Evolutionary conservation across 495 filamentous ascomycete species (phyloP).

Genomic region (Lindgomyces ingoldianus): DNA sequence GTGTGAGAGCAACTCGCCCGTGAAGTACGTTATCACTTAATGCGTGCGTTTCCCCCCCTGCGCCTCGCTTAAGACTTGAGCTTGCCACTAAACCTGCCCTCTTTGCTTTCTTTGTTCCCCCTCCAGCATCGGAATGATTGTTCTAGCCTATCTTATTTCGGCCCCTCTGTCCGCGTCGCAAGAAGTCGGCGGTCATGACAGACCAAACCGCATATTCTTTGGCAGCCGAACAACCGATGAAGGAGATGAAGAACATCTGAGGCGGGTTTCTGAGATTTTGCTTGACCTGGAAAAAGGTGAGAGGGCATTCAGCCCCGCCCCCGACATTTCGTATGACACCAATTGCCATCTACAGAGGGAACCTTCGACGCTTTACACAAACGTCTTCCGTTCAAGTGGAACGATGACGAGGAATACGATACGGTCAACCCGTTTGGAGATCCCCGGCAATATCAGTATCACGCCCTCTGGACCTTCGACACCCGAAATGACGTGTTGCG

Average conservation of each 20-base stretch:
- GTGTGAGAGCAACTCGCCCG: no score
- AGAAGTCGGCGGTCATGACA: conserved; percentile 18
- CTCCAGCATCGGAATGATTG: conserved; percentile 6
- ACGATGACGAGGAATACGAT: conserved; percentile 22
- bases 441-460: conserved; percentile 17
- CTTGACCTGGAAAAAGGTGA: conserved; percentile 22
- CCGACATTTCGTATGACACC: conserved; percentile 6
- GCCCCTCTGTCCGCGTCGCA: conserved; percentile 13
- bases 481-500: conserved; percentile 23
- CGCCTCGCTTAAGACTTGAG: background rate
- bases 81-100: background rate
- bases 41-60: background rate
- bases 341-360: conserved; percentile 18
- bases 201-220: conserved; percentile 18
- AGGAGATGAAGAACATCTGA: conserved; percentile 23
- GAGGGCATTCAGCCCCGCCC: conserved; percentile 12
- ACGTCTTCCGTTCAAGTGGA: conserved; percentile 22
- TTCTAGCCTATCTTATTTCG: conserved; percentile 27
- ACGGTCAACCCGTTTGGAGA: conserved; percentile 20
- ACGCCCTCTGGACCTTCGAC: conserved; percentile 29
- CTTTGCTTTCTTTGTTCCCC: background rate
- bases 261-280: conserved; percentile 20
- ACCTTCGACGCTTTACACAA: conserved; percentile 27
- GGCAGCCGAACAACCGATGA: conserved; percentile 14
- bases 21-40: background rate